Percentiles rank a stretch among this genome's conserved stretches.
These are phyloP conservation scores for Euphorbia tirucalli DNA, from an alignment of 345 rosid species.

Conservation along the genomic window DNA sequence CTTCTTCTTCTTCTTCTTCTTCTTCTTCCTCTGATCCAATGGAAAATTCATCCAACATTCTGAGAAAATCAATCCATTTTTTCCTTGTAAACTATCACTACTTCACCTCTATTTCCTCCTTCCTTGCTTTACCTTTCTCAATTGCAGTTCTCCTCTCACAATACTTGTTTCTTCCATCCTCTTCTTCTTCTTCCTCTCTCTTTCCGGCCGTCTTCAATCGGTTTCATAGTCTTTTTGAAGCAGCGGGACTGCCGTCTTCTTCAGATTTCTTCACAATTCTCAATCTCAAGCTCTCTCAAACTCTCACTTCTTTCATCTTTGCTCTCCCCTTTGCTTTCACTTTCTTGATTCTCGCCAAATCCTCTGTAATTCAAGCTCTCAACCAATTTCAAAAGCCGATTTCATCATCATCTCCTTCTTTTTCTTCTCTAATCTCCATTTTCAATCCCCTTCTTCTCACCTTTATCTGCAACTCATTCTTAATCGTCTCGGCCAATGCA, in stretches of 20 bases:
- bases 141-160: constrained; percentile 59
- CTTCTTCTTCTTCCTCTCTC: constrained; percentile 31
- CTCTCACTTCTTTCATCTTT: constrained; percentile 51
- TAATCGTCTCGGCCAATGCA: constrained; percentile 70
- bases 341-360: constrained; percentile 67
- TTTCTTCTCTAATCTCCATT: constrained; percentile 32
- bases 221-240: constrained; percentile 44
- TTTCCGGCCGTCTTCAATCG: constrained; percentile 34
- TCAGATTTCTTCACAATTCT: constrained; percentile 51
- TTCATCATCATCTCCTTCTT: constrained; percentile 29
- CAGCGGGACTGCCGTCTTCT: constrained; percentile 67
- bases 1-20: constrained; percentile 7
- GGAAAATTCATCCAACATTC: constrained; percentile 42
- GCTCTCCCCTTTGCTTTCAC: constrained; percentile 74
- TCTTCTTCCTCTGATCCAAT: neutral
- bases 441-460: constrained; percentile 54
- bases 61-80: constrained; percentile 62
- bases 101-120: constrained; percentile 53
- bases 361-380: constrained; percentile 43
- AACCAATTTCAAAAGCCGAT: constrained; percentile 17
- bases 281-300: constrained; percentile 69
- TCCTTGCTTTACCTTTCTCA: constrained; percentile 54
- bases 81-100: constrained; percentile 62
- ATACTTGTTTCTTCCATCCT: constrained; percentile 32
- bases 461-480: constrained; percentile 43